phyloP scores from a whole-genome alignment of 169 alveolate genomes.

The Plasmodium knowlesi region DNA sequence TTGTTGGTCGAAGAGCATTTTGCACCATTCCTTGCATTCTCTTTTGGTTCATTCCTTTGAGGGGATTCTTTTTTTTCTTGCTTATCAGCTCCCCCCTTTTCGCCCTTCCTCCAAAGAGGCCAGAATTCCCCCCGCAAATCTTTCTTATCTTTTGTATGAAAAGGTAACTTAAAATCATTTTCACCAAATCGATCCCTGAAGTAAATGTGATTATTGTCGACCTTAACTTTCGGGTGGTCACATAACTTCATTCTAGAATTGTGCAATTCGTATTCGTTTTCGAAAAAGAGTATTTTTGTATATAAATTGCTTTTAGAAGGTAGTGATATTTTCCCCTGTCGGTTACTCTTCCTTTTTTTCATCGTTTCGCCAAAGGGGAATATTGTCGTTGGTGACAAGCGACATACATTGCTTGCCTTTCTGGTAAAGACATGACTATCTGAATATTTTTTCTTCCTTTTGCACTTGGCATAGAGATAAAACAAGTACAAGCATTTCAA shows the following conservation, averaged over 20 bases:
- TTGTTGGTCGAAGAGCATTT: neutral
- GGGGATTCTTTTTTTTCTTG: neutral
- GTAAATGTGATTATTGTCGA: conserved; percentile 29
- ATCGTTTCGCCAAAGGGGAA: neutral
- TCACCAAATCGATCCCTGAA: conserved; percentile 40
- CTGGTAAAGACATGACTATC: neutral
- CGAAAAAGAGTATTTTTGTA: conserved; percentile 62
- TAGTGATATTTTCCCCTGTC: neutral
- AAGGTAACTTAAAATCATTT: conserved; percentile 46
- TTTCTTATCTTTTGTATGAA: neutral
- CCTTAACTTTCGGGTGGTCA: conserved; percentile 25
- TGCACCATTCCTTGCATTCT: neutral
- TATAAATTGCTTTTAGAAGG: conserved; percentile 30
- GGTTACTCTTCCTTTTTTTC: neutral
- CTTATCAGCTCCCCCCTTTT: neutral
- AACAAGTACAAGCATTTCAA: conserved; percentile 53
- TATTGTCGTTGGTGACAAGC: neutral
- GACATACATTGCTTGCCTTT: neutral
- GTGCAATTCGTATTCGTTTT: conserved; percentile 19
- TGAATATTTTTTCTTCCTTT: neutral
- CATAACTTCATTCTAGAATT: neutral
- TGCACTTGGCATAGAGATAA: conserved; percentile 53
- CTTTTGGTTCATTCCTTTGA: neutral
- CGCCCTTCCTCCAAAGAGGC: neutral
- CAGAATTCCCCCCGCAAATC: neutral